Conservation (phyloP, 306 rosid genomes). For the Canavalia gladiata region DNA sequence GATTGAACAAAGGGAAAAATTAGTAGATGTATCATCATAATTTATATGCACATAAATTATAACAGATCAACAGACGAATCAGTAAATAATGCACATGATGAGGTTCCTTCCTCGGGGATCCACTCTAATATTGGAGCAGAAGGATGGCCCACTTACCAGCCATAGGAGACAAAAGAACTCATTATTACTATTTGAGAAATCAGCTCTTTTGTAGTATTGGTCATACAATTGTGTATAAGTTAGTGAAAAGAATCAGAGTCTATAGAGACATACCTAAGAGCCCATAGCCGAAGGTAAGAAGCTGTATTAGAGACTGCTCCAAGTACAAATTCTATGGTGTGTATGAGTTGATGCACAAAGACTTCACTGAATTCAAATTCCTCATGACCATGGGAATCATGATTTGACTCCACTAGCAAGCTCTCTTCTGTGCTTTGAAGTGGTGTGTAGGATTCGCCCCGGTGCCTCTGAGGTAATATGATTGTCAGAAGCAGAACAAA, state of each 20-base stretch:
- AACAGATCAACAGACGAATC: conserved; percentile 13
- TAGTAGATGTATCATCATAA: conserved; percentile 25
- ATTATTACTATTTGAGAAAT: not conserved
- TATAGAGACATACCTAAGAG: conserved; percentile 77
- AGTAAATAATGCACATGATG: conserved; percentile 7
- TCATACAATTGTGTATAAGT: not conserved
- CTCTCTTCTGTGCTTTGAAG: conserved; percentile 78
- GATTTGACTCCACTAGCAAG: conserved; percentile 76
- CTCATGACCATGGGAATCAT: conserved; percentile 84
- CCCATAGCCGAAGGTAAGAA: conserved; percentile 99
- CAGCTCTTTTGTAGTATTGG: not conserved
- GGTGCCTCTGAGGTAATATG: conserved; percentile 77
- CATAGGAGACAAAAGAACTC: not conserved
- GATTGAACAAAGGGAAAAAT: conserved; percentile 40
- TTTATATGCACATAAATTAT: not conserved
- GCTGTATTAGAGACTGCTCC: conserved; percentile 97
- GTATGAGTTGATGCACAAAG: conserved; percentile 93
- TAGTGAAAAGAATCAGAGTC: not conserved
- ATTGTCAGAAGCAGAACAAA: conserved; percentile 47
- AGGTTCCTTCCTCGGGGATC: not conserved
- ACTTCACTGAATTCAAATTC: conserved; percentile 94
- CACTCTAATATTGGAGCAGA: too few relatives aligned
- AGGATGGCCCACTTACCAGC: not conserved
- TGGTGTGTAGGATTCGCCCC: conserved; percentile 71
- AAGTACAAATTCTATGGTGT: conserved; percentile 92